Conservation (phyloP, 352 stramenopile species). For the Globisporangium acanthophoron region DNA sequence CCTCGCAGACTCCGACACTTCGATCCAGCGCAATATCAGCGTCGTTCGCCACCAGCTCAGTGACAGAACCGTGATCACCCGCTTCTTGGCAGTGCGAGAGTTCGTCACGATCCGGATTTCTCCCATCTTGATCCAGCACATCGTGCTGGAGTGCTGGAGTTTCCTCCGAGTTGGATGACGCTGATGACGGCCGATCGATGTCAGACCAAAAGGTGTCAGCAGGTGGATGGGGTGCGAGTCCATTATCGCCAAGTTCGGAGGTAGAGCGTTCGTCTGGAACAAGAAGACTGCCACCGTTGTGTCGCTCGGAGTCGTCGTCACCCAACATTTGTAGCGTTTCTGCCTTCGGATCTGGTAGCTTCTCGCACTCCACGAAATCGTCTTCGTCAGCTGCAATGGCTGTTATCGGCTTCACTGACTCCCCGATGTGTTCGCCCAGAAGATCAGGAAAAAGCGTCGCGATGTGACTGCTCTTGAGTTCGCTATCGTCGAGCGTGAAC, state of each 20-base stretch:
- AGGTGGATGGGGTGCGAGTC: neutral
- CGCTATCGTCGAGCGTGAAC: neutral
- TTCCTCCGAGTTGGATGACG: neutral
- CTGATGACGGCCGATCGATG: neutral
- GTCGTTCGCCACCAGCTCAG: neutral
- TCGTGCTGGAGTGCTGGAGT: neutral
- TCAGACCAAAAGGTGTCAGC: neutral
- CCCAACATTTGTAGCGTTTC: neutral
- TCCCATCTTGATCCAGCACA: neutral
- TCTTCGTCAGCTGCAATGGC: neutral
- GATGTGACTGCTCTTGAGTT: neutral
- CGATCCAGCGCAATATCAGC: neutral
- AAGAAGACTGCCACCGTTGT: neutral
- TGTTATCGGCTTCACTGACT: neutral
- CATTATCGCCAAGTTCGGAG: neutral
- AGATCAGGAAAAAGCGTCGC: neutral
- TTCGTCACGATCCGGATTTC: neutral
- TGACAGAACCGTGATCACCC: neutral
- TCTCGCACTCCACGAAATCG: neutral
- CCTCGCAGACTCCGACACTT: neutral
- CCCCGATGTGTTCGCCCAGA: neutral
- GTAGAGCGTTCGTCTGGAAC: neutral
- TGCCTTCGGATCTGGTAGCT: neutral
- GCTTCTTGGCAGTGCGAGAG: neutral
- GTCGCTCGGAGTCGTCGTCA: no score